These are phyloP conservation scores for Nicotiana rustica DNA, from an alignment of 305 asterid species.

Conservation along the genomic window DNA sequence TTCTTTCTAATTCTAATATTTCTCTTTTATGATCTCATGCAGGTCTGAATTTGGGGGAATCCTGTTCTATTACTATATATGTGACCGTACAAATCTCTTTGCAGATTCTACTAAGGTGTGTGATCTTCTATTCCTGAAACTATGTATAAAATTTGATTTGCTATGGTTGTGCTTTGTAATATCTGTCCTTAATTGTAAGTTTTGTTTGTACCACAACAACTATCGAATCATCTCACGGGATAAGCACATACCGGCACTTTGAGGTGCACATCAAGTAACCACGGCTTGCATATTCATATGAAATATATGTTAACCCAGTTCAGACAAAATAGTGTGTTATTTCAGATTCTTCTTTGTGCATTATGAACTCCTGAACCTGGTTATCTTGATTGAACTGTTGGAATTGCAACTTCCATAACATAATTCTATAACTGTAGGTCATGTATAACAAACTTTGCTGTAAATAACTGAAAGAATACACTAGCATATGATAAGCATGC, in stretches of 20 bases:
- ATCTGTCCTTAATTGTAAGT: neutral
- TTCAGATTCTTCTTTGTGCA: constrained; percentile 26
- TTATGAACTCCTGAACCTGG: constrained; percentile 13
- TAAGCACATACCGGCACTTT: neutral
- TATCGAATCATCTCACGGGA: neutral
- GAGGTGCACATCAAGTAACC: constrained; percentile 1
- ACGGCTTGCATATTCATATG: neutral
- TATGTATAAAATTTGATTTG: neutral
- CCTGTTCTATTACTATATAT: constrained; percentile 78
- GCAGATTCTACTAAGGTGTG: constrained; percentile 87
- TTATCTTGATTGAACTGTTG: constrained; percentile 14
- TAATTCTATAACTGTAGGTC: neutral
- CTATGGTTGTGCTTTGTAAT: constrained; percentile 7
- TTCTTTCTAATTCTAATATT: constrained; percentile 37
- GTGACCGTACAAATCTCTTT: constrained; percentile 87
- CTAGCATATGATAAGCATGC: constrained; percentile 9
- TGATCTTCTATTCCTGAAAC: constrained; percentile 36
- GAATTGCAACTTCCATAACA: neutral
- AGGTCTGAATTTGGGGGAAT: constrained; percentile 95
- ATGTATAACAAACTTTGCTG: constrained; percentile 12
- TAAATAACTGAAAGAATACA: neutral
- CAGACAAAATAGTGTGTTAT: neutral
- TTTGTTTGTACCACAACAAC: neutral
- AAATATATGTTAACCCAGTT: neutral
- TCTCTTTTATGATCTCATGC: constrained; percentile 44